phyloP scores from a whole-genome alignment of 345 rosid species.

The Linum lewisii region DNA sequence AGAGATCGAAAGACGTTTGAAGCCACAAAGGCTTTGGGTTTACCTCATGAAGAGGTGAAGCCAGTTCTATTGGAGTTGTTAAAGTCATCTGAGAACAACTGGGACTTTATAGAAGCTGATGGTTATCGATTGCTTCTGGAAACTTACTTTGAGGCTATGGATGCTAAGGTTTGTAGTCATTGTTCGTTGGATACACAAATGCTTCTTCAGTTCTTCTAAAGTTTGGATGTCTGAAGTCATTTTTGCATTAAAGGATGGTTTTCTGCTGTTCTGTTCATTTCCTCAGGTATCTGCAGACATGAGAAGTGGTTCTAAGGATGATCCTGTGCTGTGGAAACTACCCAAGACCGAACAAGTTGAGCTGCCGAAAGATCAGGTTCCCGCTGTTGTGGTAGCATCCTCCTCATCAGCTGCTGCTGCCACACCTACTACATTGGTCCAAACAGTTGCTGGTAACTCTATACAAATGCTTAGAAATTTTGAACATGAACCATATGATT shows the following conservation, averaged over 20 bases:
- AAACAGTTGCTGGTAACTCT: neutral
- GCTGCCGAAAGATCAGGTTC: conserved; percentile 17
- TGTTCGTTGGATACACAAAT: neutral
- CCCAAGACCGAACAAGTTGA: conserved; percentile 18
- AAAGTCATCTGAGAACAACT: conserved; percentile 29
- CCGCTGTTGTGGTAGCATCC: conserved; percentile 11
- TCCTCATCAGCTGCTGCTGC: conserved; percentile 4
- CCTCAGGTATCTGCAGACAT: conserved; percentile 14
- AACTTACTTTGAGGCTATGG: conserved; percentile 40
- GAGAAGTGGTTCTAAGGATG: conserved; percentile 1
- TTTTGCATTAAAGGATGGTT: conserved; percentile 4
- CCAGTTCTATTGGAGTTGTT: conserved; percentile 36
- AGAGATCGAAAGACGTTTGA: conserved; percentile 31
- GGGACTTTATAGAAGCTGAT: conserved; percentile 56
- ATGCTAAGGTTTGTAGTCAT: conserved; percentile 21
- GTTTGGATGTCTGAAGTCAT: neutral
- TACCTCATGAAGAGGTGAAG: conserved; percentile 35
- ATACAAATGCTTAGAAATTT: too few species aligned
- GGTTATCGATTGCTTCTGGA: conserved; percentile 45
- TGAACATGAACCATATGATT: too few species aligned
- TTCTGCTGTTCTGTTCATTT: conserved; percentile 3
- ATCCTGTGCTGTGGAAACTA: conserved; percentile 17
- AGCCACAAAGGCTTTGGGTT: conserved; percentile 35
- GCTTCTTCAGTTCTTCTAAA: neutral
- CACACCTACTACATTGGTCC: neutral